Evolutionary conservation across 495 filamentous ascomycete species (phyloP), one percentile per base, ranked within the genome.

Genomic region (Tetracladium setigerum): DNA sequence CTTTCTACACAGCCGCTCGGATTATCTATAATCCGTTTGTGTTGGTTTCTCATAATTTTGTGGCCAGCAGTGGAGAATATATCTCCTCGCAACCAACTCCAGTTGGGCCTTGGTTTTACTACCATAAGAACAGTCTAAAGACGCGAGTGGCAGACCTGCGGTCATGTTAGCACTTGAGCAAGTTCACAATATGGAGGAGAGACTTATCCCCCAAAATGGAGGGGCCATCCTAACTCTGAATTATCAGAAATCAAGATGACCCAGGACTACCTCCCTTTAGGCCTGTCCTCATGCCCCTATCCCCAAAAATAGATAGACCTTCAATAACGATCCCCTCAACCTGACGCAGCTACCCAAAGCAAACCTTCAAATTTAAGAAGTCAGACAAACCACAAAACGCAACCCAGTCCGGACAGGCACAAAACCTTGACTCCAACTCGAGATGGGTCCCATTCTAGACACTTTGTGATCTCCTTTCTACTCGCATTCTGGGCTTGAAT

Each of bases 381-480:
- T 38, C 44, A 30, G 30, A 49, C 59, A 56, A 44, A 53, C 35
- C 17, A 38, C 40, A 14, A 44, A 39, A 33, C 38, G 52, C 52
- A 53, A 50, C 50, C 49, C 57, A 56, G 44, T 44, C 62, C 77
- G 70, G 88, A 94, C 86, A 92, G 90, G 89, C 77, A 52, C 89
- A 69, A 86, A 81, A 69, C 89, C 89, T 90, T 95, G 89, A 95
- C 79, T 71, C 87, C 86, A 88, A 89, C 86, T 81, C 85, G 57
- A 81, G 86, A 89, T 88, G 90, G 86, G 87, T 88, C 89, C 89
- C 73, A 68, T 57, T 59, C 56, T 46, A 24, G 49, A 53, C 49
- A 30, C 54, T 35, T 55, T 57, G 48, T 39, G 44, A 14, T 41
- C 38, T 43, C 41, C 37, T 27, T 30, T 30, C 24, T 27, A 6